A percentile compares a stretch with the other conserved stretches of the same genome.
phyloP scores from a whole-genome alignment of 1,284 basidiomycete genomes.

The Ceratobasidium sp. region DNA sequence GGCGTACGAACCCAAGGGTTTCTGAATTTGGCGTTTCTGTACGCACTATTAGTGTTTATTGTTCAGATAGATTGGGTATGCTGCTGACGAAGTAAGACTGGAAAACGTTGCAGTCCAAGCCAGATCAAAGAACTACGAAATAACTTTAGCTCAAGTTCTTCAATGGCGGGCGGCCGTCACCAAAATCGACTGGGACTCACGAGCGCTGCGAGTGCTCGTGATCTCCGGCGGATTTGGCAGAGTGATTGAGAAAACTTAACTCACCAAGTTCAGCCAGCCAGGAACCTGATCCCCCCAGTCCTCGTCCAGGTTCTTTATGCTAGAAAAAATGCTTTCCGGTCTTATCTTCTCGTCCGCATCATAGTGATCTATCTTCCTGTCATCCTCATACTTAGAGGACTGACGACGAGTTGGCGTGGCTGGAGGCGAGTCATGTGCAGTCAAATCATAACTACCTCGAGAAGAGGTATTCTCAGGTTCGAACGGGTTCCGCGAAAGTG shows the following conservation, averaged over 20 bases:
- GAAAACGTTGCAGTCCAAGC: slow-evolving; percentile 23
- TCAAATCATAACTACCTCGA: neutral
- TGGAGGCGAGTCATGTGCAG: neutral
- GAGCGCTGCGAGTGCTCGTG: too few species aligned
- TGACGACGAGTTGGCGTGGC: neutral
- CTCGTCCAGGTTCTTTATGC: slow-evolving; percentile 7
- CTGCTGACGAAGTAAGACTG: slow-evolving; percentile 13
- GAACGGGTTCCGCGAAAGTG: slow-evolving; percentile 29
- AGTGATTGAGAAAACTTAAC: neutral
- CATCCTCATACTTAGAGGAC: neutral
- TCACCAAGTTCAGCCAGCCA: slow-evolving; percentile 17
- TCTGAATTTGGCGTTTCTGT: slow-evolving; percentile 23
- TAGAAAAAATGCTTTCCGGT: neutral
- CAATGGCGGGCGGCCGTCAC: too few species aligned
- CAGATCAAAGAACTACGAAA: slow-evolving; percentile 18
- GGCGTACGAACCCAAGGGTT: slow-evolving; percentile 4
- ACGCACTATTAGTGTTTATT: neutral
- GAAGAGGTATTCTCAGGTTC: neutral
- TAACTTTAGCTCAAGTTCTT: too few species aligned
- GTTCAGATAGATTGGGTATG: neutral
- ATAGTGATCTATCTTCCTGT: too few species aligned
- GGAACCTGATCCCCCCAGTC: slow-evolving; percentile 27
- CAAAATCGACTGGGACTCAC: too few species aligned
- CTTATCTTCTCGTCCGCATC: neutral
- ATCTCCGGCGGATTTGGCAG: too few species aligned